Evolutionary conservation across 768 basidiomycete genomes (phyloP), one percentile per base, ranked within the genome.

Genomic region (Leccinellum rugosiceps): DNA sequence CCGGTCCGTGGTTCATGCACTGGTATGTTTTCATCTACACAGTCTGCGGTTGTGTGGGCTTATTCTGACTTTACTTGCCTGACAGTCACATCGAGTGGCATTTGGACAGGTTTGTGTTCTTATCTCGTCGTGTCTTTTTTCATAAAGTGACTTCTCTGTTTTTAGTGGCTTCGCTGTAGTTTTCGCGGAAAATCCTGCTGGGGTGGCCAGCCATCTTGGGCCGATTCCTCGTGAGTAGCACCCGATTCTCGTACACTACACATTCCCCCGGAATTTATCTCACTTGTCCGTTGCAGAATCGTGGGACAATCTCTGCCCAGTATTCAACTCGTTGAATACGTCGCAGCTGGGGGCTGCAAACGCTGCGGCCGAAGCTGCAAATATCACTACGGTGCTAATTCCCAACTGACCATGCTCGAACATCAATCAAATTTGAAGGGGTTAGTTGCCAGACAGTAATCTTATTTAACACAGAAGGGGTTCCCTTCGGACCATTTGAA

Each of bases 61-160:
- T 30, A 15, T 57, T 4, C 38, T 64, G 30, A 30, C 30, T 30
- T 30, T 6, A 7, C 6, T 30, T 7, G 30, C 30, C 30, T 9
- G 17, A 26, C 30, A 70, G 69, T 48, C 69, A 69, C 19, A 65
- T 69, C 14, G 69, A 71, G 21, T 70, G 69, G 69, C 69, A 70
- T 44, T 52, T 70, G 0, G 58, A 65, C 34, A 59, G 57, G 69
- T 67, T 11, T 38, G 68, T 59, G 14, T 32, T 43, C 25, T 25
- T 25, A 4, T 25, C 25, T 25, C 4, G 25, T 25, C 25, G 6
- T 25, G 25, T 8, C 3, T 14, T 3, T 52, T 44, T 34, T 56
- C 19, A 60, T n/a, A 9, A 47, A 6, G 30, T 30, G 9, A 30
- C 6, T 9, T 9, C 7, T n/a, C 43, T 28, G 2, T 46, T n/a